Evolutionary conservation across 2,329 filamentous ascomycete genomes (phyloP).

Genomic region (Proliferodiscus dingleyae): DNA sequence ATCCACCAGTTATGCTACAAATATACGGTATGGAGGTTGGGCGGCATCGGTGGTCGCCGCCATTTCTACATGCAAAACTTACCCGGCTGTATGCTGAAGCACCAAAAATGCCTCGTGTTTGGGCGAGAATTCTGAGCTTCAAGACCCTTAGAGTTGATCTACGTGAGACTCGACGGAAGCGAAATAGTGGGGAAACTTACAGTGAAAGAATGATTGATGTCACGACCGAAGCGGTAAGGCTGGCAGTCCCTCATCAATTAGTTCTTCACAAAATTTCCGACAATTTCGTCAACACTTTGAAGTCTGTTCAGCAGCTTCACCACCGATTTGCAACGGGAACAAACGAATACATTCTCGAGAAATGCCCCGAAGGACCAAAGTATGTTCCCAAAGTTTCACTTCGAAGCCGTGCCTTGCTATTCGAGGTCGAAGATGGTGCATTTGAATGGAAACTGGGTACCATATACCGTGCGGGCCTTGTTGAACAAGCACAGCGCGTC

Average conservation of each 20-base stretch:
- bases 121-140: constrained; percentile 81
- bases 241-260: constrained; percentile 88
- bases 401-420: constrained; percentile 73
- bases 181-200: constrained; percentile 49
- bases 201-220: constrained; percentile 83
- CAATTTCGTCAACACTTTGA: constrained; percentile 82
- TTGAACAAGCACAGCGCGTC: constrained; percentile 85
- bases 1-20: constrained; percentile 89
- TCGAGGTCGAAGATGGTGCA: constrained; percentile 91
- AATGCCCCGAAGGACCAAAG: constrained; percentile 81
- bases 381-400: constrained; percentile 80
- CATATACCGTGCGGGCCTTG: constrained; percentile 83
- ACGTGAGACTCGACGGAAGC: constrained; percentile 68
- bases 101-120: constrained; percentile 75
- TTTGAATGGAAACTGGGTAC: constrained; percentile 97
- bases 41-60: constrained; percentile 80
- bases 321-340: constrained; percentile 85
- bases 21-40: constrained; percentile 78
- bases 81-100: constrained; percentile 83
- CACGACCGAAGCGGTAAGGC: constrained; percentile 75
- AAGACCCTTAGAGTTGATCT: constrained; percentile 78
- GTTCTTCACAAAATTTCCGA: constrained; percentile 89
- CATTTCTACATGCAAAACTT: constrained; percentile 72
- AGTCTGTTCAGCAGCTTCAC: constrained; percentile 85
- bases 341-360: constrained; percentile 82